phyloP scores from a whole-genome alignment of 2,329 filamentous ascomycete species.

The Alternaria consortialis region DNA sequence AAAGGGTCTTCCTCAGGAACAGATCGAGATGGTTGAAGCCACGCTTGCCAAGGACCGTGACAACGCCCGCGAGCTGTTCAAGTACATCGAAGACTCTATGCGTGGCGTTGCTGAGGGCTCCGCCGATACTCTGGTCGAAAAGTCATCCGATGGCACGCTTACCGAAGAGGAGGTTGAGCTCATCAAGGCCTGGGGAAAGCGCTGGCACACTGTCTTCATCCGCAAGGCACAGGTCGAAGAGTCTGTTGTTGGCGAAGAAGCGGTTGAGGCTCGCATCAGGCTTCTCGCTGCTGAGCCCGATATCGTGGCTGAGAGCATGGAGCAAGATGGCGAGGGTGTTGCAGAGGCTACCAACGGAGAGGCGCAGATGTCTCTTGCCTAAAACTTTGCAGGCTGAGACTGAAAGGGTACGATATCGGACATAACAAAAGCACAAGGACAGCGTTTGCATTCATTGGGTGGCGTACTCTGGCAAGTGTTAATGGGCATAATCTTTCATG shows the following conservation, averaged over 20 bases:
- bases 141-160: conserved; percentile 60
- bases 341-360: conserved; percentile 38
- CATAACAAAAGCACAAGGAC: conserved; percentile 10
- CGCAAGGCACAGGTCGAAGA: conserved; percentile 88
- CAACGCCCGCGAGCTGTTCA: conserved; percentile 82
- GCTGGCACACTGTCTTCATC: conserved; percentile 87
- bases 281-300: conserved; percentile 44
- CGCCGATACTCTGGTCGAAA: conserved; percentile 80
- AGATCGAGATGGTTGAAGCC: conserved; percentile 69
- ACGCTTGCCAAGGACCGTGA: conserved; percentile 74
- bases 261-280: conserved; percentile 58
- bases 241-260: conserved; percentile 67
- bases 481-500: neutral
- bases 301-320: conserved; percentile 29
- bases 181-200: conserved; percentile 79
- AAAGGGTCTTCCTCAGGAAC: conserved; percentile 64
- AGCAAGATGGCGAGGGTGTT: conserved; percentile 31
- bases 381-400: neutral
- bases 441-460: neutral
- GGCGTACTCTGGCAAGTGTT: neutral
- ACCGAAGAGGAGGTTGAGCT: conserved; percentile 63
- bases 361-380: conserved; percentile 28
- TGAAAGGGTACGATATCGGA: neutral
- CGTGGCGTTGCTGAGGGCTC: conserved; percentile 74
- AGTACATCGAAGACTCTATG: conserved; percentile 79